Conservation (phyloP, 2,329 filamentous ascomycete genomes). For the Pseudodiploospora longispora region DNA sequence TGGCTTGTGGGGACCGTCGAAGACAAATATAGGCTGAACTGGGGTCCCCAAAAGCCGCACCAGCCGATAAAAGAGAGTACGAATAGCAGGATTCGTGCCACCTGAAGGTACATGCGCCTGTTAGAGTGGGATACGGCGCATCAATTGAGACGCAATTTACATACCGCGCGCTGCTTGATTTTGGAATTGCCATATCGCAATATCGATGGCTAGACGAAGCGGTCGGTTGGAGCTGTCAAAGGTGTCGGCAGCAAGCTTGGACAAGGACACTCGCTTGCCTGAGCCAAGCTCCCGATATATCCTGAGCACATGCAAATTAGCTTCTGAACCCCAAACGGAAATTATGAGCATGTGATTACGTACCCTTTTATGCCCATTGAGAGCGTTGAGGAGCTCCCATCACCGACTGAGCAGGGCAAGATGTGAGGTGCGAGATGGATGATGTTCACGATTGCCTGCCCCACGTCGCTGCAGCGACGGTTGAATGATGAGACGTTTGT, state of each 20-base stretch:
- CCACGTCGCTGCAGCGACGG: constrained; percentile 23
- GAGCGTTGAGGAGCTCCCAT: not conserved
- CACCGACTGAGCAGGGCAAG: not conserved
- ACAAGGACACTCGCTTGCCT: constrained; percentile 70
- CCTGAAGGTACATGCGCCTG: constrained; percentile 33
- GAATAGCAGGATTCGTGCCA: constrained; percentile 79
- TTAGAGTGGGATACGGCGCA: constrained; percentile 4
- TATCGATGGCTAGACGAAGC: constrained; percentile 82
- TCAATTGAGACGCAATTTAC: constrained; percentile 1
- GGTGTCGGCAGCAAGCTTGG: constrained; percentile 72
- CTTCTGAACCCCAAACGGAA: too few relatives aligned
- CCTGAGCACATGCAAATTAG: constrained; percentile 34
- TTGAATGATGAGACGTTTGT: constrained; percentile 9
- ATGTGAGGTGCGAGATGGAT: not conserved
- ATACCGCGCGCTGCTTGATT: constrained; percentile 69
- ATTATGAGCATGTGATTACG: not conserved
- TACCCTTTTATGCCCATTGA: constrained; percentile 62
- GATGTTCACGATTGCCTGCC: constrained; percentile 2
- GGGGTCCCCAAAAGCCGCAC: constrained; percentile 66
- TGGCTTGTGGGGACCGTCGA: constrained; percentile 80
- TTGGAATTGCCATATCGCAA: constrained; percentile 97
- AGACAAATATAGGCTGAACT: constrained; percentile 85
- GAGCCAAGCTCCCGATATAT: constrained; percentile 85
- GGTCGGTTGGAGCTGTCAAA: constrained; percentile 63
- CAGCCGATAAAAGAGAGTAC: constrained; percentile 88